A percentile compares a stretch with the other conserved stretches of the same genome.
Conservation (phyloP, 768 basidiomycete species). For the Serendipita sp. region DNA sequence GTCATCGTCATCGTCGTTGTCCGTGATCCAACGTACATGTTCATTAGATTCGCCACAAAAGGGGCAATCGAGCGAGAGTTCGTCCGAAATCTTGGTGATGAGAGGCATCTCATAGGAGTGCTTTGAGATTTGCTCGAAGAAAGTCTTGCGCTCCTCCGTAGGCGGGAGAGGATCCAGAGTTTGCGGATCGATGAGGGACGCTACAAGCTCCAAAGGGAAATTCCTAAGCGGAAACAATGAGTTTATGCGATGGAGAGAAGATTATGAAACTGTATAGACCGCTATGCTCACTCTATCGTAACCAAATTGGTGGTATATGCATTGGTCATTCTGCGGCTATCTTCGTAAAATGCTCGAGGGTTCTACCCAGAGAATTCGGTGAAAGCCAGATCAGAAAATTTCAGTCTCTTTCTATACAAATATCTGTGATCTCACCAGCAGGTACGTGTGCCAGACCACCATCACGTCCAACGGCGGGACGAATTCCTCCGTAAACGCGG, state of each 20-base stretch:
- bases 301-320: not conserved
- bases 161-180: not conserved
- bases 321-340: not conserved
- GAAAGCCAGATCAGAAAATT: not conserved
- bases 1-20: too few relatives aligned
- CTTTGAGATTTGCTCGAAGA: not conserved
- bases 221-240: not conserved
- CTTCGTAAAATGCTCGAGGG: not conserved
- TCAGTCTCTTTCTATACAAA: not conserved
- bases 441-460: constrained; percentile 14
- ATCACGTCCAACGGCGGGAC: constrained; percentile 11
- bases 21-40: not conserved
- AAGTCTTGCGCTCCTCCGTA: not conserved
- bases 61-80: not conserved
- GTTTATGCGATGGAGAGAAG: too few relatives aligned
- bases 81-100: not conserved
- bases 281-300: not conserved
- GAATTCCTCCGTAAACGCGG: not conserved
- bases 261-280: not conserved
- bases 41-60: not conserved
- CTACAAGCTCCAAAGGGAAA: not conserved
- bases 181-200: not conserved
- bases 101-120: not conserved
- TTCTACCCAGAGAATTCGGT: not conserved
- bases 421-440: constrained; percentile 9